phyloP scores from a whole-genome alignment of 495 filamentous ascomycete species.

The Penicillium longicatenatum region DNA sequence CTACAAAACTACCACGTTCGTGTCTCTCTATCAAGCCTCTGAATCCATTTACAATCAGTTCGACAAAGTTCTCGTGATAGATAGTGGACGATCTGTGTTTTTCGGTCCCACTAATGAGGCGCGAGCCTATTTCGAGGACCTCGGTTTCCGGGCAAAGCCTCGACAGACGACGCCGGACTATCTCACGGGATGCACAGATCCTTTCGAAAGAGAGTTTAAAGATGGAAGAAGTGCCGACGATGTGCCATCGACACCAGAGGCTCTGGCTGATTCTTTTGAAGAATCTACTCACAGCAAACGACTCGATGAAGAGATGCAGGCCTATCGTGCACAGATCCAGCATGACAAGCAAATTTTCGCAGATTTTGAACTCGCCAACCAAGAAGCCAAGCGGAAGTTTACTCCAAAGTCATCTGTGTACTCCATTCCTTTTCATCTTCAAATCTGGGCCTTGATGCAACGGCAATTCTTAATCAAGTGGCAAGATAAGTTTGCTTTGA shows the following conservation, averaged over 20 bases:
- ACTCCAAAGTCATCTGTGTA: conserved; percentile 71
- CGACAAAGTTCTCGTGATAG: conserved; percentile 85
- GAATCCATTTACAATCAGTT: conserved; percentile 86
- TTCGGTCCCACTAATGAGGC: conserved; percentile 74
- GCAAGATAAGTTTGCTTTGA: conserved; percentile 78
- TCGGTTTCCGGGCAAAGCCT: conserved; percentile 79
- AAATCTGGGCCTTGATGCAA: conserved; percentile 81
- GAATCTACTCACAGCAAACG: conserved; percentile 57
- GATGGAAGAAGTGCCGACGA: conserved; percentile 59
- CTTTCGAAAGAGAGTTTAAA: conserved; percentile 77
- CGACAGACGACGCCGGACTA: conserved; percentile 86
- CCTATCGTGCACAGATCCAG: conserved; percentile 61
- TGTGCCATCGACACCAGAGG: conserved; percentile 66
- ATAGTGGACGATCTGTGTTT: conserved; percentile 76
- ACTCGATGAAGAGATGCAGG: conserved; percentile 66
- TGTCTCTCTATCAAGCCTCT: conserved; percentile 80
- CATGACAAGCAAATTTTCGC: conserved; percentile 66
- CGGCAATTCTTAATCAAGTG: conserved; percentile 82
- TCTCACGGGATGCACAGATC: conserved; percentile 81
- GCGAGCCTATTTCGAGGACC: conserved; percentile 73
- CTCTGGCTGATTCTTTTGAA: conserved; percentile 67
- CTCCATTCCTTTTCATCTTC: conserved; percentile 74
- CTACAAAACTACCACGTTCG: conserved; percentile 77
- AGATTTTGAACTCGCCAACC: conserved; percentile 76
- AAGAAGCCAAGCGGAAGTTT: conserved; percentile 73